Percentiles rank a stretch among this genome's conserved stretches.
phyloP scores from a whole-genome alignment of 139 green algal genomes.

The Micromonas commoda region DNA sequence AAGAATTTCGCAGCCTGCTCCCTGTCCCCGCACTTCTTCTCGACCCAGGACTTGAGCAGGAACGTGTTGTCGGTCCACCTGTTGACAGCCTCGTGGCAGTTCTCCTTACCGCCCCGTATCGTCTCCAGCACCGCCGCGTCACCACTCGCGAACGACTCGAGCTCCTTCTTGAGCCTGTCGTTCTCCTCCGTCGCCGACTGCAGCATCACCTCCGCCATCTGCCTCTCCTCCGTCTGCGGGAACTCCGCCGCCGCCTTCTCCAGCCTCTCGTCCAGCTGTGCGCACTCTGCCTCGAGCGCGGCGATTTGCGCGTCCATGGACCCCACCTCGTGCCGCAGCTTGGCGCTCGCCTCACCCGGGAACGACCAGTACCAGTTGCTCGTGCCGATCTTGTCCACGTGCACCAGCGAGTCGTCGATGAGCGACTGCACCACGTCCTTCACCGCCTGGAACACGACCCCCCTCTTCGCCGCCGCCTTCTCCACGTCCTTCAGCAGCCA shows the following conservation, averaged over 20 bases:
- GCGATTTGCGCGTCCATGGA: neutral
- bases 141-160: neutral
- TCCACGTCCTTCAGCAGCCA: constrained; percentile 46
- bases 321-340: neutral
- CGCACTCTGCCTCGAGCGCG: neutral
- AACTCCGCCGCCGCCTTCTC: neutral
- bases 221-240: neutral
- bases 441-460: constrained; percentile 39
- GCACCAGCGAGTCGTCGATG: constrained; percentile 44
- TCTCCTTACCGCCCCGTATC: neutral
- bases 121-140: neutral
- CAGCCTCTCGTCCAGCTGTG: neutral
- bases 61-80: constrained; percentile 29
- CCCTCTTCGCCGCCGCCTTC: constrained; percentile 33
- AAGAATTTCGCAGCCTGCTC: neutral
- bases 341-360: constrained; percentile 1
- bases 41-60: constrained; percentile 17
- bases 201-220: neutral
- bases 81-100: neutral
- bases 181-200: neutral
- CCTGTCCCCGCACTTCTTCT: constrained; percentile 16
- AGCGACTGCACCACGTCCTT: constrained; percentile 45
- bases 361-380: constrained; percentile 32
- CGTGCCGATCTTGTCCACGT: constrained; percentile 32
- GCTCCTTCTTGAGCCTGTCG: neutral